Percentiles rank a stretch among this genome's conserved stretches.
Conservation (phyloP, 2,329 filamentous ascomycete species). For the Phaeosphaeriaceae sp. region DNA sequence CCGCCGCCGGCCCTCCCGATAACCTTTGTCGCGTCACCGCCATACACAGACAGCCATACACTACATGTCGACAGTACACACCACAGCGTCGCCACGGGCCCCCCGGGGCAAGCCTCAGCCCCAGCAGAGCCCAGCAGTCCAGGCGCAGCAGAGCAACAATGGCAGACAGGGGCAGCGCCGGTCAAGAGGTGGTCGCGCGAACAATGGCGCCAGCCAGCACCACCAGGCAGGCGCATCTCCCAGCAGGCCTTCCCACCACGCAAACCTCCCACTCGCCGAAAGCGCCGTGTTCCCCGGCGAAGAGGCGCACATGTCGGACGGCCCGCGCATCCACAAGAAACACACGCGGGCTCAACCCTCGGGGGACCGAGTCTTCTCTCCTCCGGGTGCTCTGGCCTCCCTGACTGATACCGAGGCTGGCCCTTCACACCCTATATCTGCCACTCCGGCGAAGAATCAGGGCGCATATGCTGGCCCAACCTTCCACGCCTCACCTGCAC, state of each 20-base stretch:
- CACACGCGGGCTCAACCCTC: slow-evolving; percentile 39
- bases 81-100: slow-evolving; percentile 42
- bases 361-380: slow-evolving; percentile 34
- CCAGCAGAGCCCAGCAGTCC: slow-evolving; percentile 36
- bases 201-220: slow-evolving; percentile 33
- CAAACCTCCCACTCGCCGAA: slow-evolving; percentile 27
- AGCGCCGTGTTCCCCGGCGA: slow-evolving; percentile 39
- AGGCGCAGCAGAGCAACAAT: slow-evolving; percentile 31
- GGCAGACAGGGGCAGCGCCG: slow-evolving; percentile 39
- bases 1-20: slow-evolving; percentile 37
- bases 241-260: slow-evolving; percentile 12
- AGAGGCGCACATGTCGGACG: slow-evolving; percentile 31
- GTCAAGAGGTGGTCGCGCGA: slow-evolving; percentile 40
- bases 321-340: slow-evolving; percentile 37
- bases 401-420: slow-evolving; percentile 37
- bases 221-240: slow-evolving; percentile 21
- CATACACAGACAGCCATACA: slow-evolving; percentile 8
- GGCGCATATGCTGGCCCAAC: slow-evolving; percentile 86
- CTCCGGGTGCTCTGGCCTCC: slow-evolving; percentile 22
- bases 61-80: slow-evolving; percentile 44
- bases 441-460: slow-evolving; percentile 45
- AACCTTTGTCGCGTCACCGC: slow-evolving; percentile 15
- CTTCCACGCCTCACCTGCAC: slow-evolving; percentile 92
- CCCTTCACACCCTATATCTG: slow-evolving; percentile 22
- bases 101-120: slow-evolving; percentile 41